Conservation (phyloP, 2,329 filamentous ascomycete species). For the Fonsecaea pedrosoi region DNA sequence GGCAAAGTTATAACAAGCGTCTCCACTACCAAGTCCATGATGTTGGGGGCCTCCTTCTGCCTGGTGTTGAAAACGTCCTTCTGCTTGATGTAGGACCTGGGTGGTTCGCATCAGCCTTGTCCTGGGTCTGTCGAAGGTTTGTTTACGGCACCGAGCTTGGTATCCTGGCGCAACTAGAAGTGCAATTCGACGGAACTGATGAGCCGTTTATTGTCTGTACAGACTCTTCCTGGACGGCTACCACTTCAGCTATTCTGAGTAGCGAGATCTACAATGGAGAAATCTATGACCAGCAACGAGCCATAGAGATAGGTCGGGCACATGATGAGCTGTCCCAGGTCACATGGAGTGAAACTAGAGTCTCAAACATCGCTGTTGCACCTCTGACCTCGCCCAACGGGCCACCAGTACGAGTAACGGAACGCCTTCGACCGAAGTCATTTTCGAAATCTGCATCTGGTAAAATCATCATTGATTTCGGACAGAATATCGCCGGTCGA, state of each 20-base stretch:
- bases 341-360: conserved; percentile 44
- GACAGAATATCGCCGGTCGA: conserved; percentile 64
- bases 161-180: conserved; percentile 44
- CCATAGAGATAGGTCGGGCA: conserved; percentile 40
- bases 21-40: conserved; percentile 63
- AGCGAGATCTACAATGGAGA: conserved; percentile 63
- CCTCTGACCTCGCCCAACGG: conserved; percentile 52
- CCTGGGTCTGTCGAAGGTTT: conserved; percentile 39
- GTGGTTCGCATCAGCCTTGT: conserved; percentile 54
- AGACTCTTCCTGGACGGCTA: conserved; percentile 41
- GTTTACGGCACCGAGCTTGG: conserved; percentile 42
- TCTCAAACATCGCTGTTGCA: conserved; percentile 44
- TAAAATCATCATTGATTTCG: conserved; percentile 62
- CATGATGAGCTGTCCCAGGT: conserved; percentile 42
- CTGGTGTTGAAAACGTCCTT: conserved; percentile 49
- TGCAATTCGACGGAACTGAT: conserved; percentile 30
- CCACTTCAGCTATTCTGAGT: conserved; percentile 37
- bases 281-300: conserved; percentile 53
- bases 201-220: conserved; percentile 33
- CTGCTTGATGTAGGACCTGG: conserved; percentile 57
- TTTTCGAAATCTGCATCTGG: conserved; percentile 50
- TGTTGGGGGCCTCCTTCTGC: conserved; percentile 51
- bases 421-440: conserved; percentile 42
- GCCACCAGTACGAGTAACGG: conserved; percentile 53
- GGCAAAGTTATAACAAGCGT: conserved; percentile 59